Evolutionary conservation across 2,329 filamentous ascomycete genomes (phyloP), one percentile per base, ranked within the genome.

Genomic region (Huntiella savannae): DNA sequence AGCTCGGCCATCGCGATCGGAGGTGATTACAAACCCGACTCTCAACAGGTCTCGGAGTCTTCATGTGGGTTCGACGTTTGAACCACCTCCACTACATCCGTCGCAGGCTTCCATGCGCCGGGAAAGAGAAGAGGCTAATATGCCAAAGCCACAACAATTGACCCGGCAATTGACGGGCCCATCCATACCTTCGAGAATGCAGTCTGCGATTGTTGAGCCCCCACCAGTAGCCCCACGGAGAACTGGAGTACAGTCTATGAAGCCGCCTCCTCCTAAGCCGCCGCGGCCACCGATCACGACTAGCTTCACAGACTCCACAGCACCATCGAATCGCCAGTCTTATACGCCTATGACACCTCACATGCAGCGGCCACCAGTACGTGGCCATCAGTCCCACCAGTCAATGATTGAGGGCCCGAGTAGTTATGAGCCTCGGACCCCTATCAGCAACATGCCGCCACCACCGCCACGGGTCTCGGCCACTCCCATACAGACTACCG

Each of bases 401-500:
- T 50, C 48, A 6, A 43, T 50, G 19, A 37, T 45, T 10, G 48
- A 50, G 12, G 22, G 22, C 22, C 16, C 36, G 4, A 17, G 33
- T 8, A 37, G 32, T 12, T 50, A 47, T 28, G 48, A 50, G 17
- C 19, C 45, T 12, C 42, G 41, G 15, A 39, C 43, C 4, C 39
- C 43, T 17, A 4, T 37, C 11, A n/a, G 33, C 19, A 19, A 36
- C 16, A 41, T 45, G 13, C 48, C 45, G 13, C 45, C 43, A 5
- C 48, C 48, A 17, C 40, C 43, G 2, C 45, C 45, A 15, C 45
- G 45, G n/a, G 44, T 47, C 13, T 36, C 16, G 13, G 32, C 38
- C 19, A 48, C 53, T 42, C 54, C 42, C 49, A 54, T 39, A 48
- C 56, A 45, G 46, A 53, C n/a, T 39, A 47, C 53, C 39, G 5